Evolutionary conservation across 352 stramenopile genomes (phyloP).

Genomic region (Stramenopiles sp.): DNA sequence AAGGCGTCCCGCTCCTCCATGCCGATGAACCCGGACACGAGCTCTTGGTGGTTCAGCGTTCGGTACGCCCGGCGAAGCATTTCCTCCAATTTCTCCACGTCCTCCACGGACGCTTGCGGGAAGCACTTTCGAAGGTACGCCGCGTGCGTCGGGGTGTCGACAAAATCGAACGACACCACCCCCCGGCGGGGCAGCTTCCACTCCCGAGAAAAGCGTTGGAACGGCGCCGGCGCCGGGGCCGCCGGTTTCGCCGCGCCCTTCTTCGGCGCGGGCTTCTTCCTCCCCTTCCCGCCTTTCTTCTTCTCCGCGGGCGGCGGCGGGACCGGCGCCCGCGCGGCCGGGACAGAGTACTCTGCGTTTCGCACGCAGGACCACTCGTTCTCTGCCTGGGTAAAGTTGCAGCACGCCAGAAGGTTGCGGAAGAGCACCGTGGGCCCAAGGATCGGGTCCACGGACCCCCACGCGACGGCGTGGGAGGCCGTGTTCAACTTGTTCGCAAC

Average conservation of each 20-base stretch:
- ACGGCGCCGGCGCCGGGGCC: too few species aligned
- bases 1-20: neutral
- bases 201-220: neutral
- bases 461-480: neutral
- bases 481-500: neutral
- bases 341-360: neutral
- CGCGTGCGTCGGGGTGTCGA: neutral
- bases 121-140: neutral
- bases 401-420: neutral
- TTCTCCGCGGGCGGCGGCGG: neutral
- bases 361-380: neutral
- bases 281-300: too few species aligned
- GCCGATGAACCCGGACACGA: neutral
- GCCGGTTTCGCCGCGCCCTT: neutral
- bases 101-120: neutral
- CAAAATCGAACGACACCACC: neutral
- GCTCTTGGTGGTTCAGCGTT: neutral
- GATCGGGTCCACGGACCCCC: neutral
- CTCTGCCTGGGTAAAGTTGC: neutral
- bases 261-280: too few species aligned
- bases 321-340: neutral
- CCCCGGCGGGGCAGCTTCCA: neutral
- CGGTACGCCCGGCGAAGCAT: neutral
- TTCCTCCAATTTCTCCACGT: neutral
- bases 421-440: neutral